Evolutionary conservation across 352 stramenopile species (phyloP).

Genomic region (Phytophthora kernoviae): DNA sequence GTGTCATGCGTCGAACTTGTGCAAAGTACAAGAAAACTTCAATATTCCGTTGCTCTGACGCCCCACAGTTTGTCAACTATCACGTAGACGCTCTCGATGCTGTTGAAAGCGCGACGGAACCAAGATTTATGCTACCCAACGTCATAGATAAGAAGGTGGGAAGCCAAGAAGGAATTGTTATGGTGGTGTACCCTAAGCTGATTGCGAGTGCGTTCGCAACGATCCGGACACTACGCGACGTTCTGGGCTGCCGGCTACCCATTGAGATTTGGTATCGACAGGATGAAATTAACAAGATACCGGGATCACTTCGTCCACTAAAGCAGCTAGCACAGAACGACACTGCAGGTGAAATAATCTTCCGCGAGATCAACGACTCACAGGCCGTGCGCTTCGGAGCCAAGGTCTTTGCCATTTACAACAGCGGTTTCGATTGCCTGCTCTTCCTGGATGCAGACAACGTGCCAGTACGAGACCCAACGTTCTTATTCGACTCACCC

Average conservation of each 20-base stretch:
- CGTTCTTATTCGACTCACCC: conserved; percentile 46
- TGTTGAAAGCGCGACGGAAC: neutral
- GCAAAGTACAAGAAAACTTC: conserved; percentile 26
- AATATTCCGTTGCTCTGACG: conserved; percentile 39
- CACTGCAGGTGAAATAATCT: conserved; percentile 11
- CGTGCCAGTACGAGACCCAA: conserved; percentile 51
- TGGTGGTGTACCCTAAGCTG: conserved; percentile 54
- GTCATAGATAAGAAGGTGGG: neutral
- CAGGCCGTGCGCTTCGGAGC: conserved; percentile 35
- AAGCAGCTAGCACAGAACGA: neutral
- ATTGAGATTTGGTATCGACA: conserved; percentile 51
- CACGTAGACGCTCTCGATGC: conserved; percentile 15
- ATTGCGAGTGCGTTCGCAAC: conserved; percentile 26
- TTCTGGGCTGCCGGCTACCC: conserved; percentile 38
- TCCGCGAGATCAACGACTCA: conserved; percentile 18
- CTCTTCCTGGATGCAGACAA: conserved; percentile 58
- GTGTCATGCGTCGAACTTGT: conserved; percentile 37
- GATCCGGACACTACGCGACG: conserved; percentile 31
- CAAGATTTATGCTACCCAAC: conserved; percentile 6
- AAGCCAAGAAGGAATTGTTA: conserved; percentile 39
- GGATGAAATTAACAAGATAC: conserved; percentile 21
- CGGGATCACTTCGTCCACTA: conserved; percentile 18
- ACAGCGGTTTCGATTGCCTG: conserved; percentile 33
- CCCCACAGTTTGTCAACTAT: conserved; percentile 39
- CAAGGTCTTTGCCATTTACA: conserved; percentile 42